Base-by-base conservation (phyloP, 2,329 filamentous ascomycete genomes). In the Trichoderma sp. region DNA sequence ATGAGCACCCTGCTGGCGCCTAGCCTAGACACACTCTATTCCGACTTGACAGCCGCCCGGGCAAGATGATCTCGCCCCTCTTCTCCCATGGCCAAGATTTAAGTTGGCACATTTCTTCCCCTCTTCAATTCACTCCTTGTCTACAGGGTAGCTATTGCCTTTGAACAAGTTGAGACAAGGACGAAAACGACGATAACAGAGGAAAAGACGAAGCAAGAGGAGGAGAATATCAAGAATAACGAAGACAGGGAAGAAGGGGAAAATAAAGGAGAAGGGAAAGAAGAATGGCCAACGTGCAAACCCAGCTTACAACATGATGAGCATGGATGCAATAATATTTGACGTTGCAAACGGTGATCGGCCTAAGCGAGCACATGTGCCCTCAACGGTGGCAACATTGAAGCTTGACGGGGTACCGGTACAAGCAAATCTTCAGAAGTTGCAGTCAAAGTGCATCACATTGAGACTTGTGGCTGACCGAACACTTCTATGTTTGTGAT, bases 381-480 rank as follows among this genome's bases (percentile, higher is more conserved):
- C 11, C 51, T 39, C 15, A 4, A 6, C 34, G 32, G 47, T 53
- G 63, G 63, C 63, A 28, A 56, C 4, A n/a, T 14, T 26, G n/a
- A 47, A 26, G 9, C 26, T 65, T 26, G 64, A 43, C 30, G 12
- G 21, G 15, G 64, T 57, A 67, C 64, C 24, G n/a, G 63, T 66
- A 62, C 60, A 36, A 36, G 32, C n/a, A 8, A 60, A 60, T 68
- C 65, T 58, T 68, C 14, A 9, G 18, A 43, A 26, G 65, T 1
- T n/a, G 65, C 18, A 15, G 65, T n/a, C 47, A 58, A 26, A 30
- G 53, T 9, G 39, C 39, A 58, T 32, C 18, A 4, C 34, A 18
- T 68, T 60, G 53, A 57, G 65, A 47, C 34, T 34, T 26, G 53
- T 67, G 53, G 53, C 65, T 68, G 65, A 68, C 53, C n/a, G 18